Percentiles rank a stretch among this genome's conserved stretches.
These are phyloP conservation scores for Mesotaenium endlicherianum DNA, from an alignment of 139 green algal species.

Conservation along the genomic window DNA sequence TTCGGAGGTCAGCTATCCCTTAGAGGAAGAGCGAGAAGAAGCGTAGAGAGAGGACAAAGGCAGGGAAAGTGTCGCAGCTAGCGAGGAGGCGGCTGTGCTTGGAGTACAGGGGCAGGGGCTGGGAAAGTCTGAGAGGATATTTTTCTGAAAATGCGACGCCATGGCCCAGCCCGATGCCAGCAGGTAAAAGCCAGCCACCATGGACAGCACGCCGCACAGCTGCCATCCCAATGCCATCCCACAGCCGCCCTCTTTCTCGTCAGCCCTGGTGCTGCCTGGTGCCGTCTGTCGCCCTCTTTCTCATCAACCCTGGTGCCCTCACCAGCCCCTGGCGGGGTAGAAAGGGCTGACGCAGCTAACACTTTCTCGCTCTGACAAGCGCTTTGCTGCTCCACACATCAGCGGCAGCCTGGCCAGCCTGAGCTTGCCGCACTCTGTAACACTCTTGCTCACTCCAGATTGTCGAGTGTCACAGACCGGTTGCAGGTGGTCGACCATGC, in stretches of 20 bases:
- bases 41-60: not conserved
- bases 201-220: conserved; percentile 14
- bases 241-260: too few relatives aligned
- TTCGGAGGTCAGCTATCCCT: too few relatives aligned
- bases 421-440: too few relatives aligned
- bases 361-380: not conserved
- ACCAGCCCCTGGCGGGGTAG: not conserved
- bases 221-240: not conserved
- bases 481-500: too few relatives aligned
- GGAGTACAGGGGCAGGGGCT: not conserved
- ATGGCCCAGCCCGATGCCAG: conserved; percentile 4
- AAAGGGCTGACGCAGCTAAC: not conserved
- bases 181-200: conserved; percentile 27
- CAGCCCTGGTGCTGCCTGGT: too few relatives aligned
- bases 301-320: not conserved
- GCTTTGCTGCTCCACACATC: not conserved
- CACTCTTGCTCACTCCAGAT: too few relatives aligned
- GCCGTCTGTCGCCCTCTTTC: too few relatives aligned
- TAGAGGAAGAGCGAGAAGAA: not conserved
- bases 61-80: not conserved
- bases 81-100: not conserved
- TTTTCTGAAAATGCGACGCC: not conserved
- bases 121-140: not conserved
- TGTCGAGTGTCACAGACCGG: too few relatives aligned
- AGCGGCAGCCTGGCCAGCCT: not conserved